Conservation (phyloP, 2,329 filamentous ascomycete genomes). For the Stagonosporopsis vannaccii region DNA sequence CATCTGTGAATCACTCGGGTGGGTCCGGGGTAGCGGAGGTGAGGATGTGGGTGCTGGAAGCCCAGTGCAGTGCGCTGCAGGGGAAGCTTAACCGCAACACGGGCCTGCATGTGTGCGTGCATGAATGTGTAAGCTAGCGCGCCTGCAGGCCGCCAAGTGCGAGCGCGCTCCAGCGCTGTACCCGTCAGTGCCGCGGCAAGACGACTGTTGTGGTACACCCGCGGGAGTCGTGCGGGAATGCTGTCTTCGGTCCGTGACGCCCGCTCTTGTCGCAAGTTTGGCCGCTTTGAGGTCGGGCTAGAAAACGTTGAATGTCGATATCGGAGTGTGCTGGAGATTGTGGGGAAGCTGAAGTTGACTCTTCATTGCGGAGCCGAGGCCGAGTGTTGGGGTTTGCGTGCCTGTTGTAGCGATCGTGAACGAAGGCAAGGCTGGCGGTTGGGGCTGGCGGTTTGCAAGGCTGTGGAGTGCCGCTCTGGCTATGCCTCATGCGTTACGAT, state of each 20-base stretch:
- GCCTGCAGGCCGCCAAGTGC: no score
- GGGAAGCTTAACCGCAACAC: not conserved
- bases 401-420: not conserved
- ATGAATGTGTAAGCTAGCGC: conserved; percentile 2
- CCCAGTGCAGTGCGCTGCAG: not conserved
- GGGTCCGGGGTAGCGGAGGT: conserved; percentile 22
- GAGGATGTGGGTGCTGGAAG: not conserved
- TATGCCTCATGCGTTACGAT: not conserved
- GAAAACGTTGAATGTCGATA: not conserved
- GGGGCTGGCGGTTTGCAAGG: no score
- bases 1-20: conserved; percentile 23
- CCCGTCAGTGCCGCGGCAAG: not conserved
- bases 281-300: conserved; percentile 4
- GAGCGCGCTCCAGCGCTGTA: no score
- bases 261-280: conserved; percentile 6
- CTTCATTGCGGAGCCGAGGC: conserved; percentile 7
- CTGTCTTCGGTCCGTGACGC: not conserved
- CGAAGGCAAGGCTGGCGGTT: conserved; percentile 5
- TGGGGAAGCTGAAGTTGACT: not conserved
- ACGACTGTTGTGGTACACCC: no score
- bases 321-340: not conserved
- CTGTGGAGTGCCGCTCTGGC: not conserved
- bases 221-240: not conserved
- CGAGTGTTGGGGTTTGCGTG: not conserved
- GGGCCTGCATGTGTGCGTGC: not conserved